Base-by-base conservation (phyloP, 106 monocot species). In the Phalaenopsis equestris region DNA sequence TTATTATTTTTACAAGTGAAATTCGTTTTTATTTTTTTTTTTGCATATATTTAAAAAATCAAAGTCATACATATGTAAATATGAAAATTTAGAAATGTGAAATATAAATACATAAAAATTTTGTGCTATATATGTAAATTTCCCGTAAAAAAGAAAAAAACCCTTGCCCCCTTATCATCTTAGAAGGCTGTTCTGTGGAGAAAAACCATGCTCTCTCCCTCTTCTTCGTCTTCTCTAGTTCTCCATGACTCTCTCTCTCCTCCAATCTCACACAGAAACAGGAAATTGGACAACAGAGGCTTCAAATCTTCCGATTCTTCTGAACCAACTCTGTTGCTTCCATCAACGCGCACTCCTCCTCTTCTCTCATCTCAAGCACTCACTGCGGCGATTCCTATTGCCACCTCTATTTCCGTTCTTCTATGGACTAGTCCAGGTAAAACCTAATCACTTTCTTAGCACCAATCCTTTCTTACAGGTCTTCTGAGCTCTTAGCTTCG, bases 401-500 rank as follows among this genome's bases (percentile, higher is more conserved):
- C 87, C 36, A 84, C 83, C 68, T 89, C 91, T 41, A 67, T 87
- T 42, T 85, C 87, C n/a, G 46, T 91, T 39, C 85, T 91, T 23
- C 84, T 91, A 17, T 91, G 89, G 81, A 58, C 89, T 18, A 80
- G 19, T 82, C 85, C 91, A 91, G 91, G 91, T 91, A 83, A 39
- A 8, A n/a, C 41, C 3, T 3, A 2, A 11, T 38, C 39, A 76
- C 5, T 14, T 16, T 49, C 49, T 76, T 12, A 21, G 14, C 30
- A 36, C 19, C 10, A 48, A 24, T 14, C 21, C 55, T n/a, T 77
- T 15, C 15, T 5, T 55, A 3, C 52, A 3, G 1, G 42, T 1
- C n/a, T 75, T 23, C 45, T n/a, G 12, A 72, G 41, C 39, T 72
- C 4, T 72, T 4, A 72, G 36, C 38, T 10, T 38, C 10, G 64